Conservation (phyloP, 371 early-diverging fungal species). For the Haplosporangium sp. region DNA sequence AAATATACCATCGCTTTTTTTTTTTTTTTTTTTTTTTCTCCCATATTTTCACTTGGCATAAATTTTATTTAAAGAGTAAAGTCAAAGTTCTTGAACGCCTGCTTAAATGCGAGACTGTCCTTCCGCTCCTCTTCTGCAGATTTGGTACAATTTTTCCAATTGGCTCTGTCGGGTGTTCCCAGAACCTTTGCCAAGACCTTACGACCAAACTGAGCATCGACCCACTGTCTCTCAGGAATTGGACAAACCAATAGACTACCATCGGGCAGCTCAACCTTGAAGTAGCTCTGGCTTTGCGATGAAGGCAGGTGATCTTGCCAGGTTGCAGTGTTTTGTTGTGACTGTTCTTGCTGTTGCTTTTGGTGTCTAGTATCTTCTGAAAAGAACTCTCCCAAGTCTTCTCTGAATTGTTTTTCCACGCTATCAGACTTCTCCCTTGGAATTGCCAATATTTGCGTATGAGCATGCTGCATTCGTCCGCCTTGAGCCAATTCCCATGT, state of each 20-base stretch:
- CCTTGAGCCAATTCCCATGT: slow-evolving; percentile 76
- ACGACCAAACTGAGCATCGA: slow-evolving; percentile 82
- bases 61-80: slow-evolving; percentile 54
- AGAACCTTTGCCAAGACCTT: slow-evolving; percentile 70
- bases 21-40: background rate
- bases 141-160: slow-evolving; percentile 80
- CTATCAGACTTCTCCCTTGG: slow-evolving; percentile 52
- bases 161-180: slow-evolving; percentile 70
- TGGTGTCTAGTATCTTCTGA: slow-evolving; percentile 52
- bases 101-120: slow-evolving; percentile 63
- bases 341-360: slow-evolving; percentile 2
- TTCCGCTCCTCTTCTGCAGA: slow-evolving; percentile 70
- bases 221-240: slow-evolving; percentile 59
- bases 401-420: slow-evolving; percentile 49
- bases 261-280: slow-evolving; percentile 75
- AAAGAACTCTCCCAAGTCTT: slow-evolving; percentile 49
- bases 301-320: slow-evolving; percentile 62
- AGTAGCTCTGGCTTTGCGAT: slow-evolving; percentile 58
- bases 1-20: background rate
- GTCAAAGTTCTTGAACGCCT: slow-evolving; percentile 67
- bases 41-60: too few relatives aligned
- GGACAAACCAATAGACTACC: slow-evolving; percentile 61
- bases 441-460: slow-evolving; percentile 74
- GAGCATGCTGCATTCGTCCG: slow-evolving; percentile 70
- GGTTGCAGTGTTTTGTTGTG: background rate